phyloP scores from a whole-genome alignment of 78 protist species.

The Dictyostelium purpureum region DNA sequence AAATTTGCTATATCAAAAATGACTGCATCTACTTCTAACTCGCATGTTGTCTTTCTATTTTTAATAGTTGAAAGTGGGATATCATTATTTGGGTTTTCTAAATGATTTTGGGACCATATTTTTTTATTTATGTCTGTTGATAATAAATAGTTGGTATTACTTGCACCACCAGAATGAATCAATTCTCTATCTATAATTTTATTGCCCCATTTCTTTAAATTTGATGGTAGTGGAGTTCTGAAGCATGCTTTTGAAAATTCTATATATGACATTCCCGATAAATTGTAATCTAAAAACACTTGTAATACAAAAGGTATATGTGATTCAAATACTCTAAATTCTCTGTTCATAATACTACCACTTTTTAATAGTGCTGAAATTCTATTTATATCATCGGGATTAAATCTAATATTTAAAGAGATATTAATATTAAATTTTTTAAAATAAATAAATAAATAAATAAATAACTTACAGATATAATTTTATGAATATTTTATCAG shows the following conservation, averaged over 20 bases:
- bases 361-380: constrained; percentile 54
- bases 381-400: constrained; percentile 50
- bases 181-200: neutral
- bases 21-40: constrained; percentile 66
- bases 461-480: constrained; percentile 45
- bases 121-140: neutral
- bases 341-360: constrained; percentile 57
- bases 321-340: constrained; percentile 84
- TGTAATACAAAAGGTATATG: constrained; percentile 91
- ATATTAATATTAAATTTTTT: neutral
- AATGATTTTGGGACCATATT: neutral
- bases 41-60: constrained; percentile 77
- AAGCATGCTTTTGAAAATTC: constrained; percentile 31
- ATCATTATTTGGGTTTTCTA: neutral
- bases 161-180: neutral
- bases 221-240: constrained; percentile 56
- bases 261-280: constrained; percentile 84
- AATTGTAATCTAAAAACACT: constrained; percentile 87
- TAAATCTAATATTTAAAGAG: constrained; percentile 17
- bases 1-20: constrained; percentile 35
- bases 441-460: neutral
- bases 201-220: constrained; percentile 29
- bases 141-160: too few relatives aligned
- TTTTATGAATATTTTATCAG: constrained; percentile 80
- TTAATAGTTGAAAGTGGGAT: constrained; percentile 16